Evolutionary conservation across 768 basidiomycete genomes (phyloP).

Genomic region (Panaeolus cyanescens): DNA sequence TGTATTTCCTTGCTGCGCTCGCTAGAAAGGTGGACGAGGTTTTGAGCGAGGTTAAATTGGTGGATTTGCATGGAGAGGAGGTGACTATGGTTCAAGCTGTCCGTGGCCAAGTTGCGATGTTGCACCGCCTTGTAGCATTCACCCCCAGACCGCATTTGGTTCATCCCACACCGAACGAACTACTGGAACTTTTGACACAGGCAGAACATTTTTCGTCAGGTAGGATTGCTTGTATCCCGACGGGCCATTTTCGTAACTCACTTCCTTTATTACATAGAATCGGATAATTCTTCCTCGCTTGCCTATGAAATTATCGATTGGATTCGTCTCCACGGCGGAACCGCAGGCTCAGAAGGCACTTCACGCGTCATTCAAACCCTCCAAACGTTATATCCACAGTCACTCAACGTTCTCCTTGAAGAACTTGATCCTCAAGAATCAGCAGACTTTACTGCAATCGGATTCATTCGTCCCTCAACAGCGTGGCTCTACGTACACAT

Average conservation of each 20-base stretch:
- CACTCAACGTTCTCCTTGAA: background rate
- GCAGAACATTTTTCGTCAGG: background rate
- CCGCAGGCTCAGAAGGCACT: background rate
- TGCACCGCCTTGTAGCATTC: constrained; percentile 5
- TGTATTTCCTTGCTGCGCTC: constrained; percentile 37
- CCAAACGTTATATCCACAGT: background rate
- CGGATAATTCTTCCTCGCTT: background rate
- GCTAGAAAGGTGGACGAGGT: constrained; percentile 37
- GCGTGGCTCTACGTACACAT: background rate
- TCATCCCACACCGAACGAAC: background rate
- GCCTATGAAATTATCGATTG: background rate
- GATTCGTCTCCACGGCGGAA: background rate
- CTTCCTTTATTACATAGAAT: background rate
- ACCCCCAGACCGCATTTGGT: background rate
- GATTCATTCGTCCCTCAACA: background rate
- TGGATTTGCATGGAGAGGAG: constrained; percentile 34
- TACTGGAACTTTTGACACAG: background rate
- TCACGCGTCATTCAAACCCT: background rate
- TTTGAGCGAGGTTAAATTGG: constrained; percentile 21
- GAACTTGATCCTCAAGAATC: background rate
- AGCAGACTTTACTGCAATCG: background rate
- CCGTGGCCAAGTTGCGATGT: constrained; percentile 19
- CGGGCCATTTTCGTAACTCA: background rate
- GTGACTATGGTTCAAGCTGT: constrained; percentile 22
- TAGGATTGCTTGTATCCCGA: background rate